phyloP scores from a whole-genome alignment of 306 rosid species.

The Amphicarpaea edgeworthii region DNA sequence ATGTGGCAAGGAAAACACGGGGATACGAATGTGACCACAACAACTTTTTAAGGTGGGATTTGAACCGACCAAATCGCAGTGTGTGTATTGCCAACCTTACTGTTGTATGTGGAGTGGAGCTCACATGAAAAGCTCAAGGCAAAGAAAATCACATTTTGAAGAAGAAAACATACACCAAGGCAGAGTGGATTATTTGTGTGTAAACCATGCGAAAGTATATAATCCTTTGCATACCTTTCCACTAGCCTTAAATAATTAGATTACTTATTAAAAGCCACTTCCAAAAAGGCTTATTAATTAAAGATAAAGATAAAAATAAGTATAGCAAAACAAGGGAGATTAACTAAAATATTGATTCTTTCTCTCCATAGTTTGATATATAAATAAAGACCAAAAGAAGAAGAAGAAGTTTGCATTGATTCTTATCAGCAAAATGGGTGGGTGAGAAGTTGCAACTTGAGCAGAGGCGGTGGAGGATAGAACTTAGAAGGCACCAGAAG shows the following conservation, averaged over 20 bases:
- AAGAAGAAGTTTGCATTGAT: conserved; percentile 4
- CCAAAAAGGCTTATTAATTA: background rate
- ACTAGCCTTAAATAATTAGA: background rate
- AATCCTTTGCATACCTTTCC: background rate
- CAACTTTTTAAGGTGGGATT: conserved; percentile 13
- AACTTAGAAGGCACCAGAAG: background rate
- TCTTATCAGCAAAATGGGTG: conserved; percentile 4
- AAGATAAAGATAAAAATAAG: background rate
- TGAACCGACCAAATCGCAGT: conserved; percentile 38
- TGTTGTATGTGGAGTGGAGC: conserved; percentile 34
- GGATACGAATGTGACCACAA: conserved; percentile 36
- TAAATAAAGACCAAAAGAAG: background rate
- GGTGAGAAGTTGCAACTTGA: background rate
- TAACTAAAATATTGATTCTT: conserved; percentile 4
- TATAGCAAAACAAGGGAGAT: background rate
- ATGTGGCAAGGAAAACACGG: conserved; percentile 10
- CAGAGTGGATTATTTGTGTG: conserved; percentile 23
- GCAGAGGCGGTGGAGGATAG: background rate
- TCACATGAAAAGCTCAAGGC: conserved; percentile 28
- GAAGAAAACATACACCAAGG: conserved; percentile 10
- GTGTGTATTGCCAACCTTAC: conserved; percentile 11
- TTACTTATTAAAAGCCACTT: too few species aligned
- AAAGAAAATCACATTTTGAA: background rate
- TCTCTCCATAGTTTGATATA: background rate
- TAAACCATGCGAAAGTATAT: background rate